Percentiles rank a stretch among this genome's conserved stretches.
Evolutionary conservation across 208 protist genomes (phyloP).

Genomic region (Endotrypanum monterogeii): DNA sequence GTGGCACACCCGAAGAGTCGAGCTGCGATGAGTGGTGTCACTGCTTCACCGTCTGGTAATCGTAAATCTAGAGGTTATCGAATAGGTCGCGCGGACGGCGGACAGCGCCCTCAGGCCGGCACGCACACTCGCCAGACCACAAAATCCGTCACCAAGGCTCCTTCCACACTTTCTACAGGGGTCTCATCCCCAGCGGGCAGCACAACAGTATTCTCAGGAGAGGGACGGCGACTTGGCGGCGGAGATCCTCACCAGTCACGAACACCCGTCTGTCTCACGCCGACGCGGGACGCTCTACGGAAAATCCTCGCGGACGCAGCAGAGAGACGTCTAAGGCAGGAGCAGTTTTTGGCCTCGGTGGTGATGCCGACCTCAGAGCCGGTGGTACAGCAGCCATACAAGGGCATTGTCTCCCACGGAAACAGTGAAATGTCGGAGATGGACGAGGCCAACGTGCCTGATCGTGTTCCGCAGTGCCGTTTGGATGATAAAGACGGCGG

Average conservation of each 20-base stretch:
- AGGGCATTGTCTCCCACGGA: background rate
- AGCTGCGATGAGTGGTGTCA: background rate
- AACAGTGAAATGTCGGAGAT: background rate
- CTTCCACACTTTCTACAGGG: background rate
- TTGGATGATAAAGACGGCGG: slow-evolving; percentile 1
- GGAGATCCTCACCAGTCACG: background rate
- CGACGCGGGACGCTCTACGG: slow-evolving; percentile 25
- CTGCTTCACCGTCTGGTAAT: background rate
- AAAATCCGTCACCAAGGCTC: background rate
- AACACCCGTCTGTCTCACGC: background rate
- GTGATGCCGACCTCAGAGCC: background rate
- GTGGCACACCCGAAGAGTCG: background rate
- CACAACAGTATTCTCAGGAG: slow-evolving; percentile 11
- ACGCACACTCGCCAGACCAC: background rate
- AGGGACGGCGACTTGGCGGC: slow-evolving; percentile 19
- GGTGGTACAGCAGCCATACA: background rate
- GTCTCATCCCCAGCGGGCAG: background rate
- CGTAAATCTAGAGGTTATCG: background rate
- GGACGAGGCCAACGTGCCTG: slow-evolving; percentile 23
- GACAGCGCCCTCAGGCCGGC: background rate
- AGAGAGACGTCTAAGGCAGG: slow-evolving; percentile 5
- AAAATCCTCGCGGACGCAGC: slow-evolving; percentile 22
- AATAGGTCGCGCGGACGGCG: background rate
- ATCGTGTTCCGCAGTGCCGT: slow-evolving; percentile 16
- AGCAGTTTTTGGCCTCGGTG: background rate